Evolutionary conservation across 176 grass and related monocot genomes (phyloP).

Genomic region (Bonia amplexicaulis): DNA sequence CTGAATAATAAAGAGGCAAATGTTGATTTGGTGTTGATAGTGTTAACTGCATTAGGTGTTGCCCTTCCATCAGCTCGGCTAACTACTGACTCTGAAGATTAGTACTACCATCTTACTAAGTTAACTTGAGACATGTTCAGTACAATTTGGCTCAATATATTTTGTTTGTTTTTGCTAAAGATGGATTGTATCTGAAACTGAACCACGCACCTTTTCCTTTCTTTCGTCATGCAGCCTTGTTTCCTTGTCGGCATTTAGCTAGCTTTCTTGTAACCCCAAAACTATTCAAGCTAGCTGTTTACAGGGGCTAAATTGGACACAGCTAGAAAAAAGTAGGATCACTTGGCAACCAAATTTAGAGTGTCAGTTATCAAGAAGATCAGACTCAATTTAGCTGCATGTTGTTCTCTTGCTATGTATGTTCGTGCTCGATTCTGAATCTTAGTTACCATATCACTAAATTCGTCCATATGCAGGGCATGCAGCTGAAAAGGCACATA

Average conservation of each 20-base stretch:
- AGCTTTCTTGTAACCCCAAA: neutral
- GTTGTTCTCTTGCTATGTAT: neutral
- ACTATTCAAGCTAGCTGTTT: neutral
- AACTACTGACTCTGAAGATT: neutral
- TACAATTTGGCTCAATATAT: neutral
- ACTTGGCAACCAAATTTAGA: neutral
- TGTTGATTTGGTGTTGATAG: neutral
- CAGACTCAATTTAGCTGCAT: neutral
- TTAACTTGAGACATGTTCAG: neutral
- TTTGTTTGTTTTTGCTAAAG: neutral
- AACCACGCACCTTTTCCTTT: neutral
- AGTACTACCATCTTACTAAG: neutral
- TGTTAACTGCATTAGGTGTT: neutral
- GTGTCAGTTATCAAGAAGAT: neutral
- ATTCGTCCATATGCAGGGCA: constrained; percentile 35
- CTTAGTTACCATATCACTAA: neutral
- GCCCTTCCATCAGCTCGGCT: neutral
- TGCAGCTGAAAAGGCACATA: constrained; percentile 80
- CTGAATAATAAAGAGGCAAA: neutral
- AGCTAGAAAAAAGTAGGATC: constrained; percentile 3
- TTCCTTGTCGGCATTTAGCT: constrained; percentile 31
- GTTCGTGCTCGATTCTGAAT: neutral
- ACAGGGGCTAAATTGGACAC: neutral
- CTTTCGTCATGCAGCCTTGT: neutral
- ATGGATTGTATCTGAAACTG: neutral